phyloP scores from a whole-genome alignment of 805 yeast species.

The Kodamaea leandrae region DNA sequence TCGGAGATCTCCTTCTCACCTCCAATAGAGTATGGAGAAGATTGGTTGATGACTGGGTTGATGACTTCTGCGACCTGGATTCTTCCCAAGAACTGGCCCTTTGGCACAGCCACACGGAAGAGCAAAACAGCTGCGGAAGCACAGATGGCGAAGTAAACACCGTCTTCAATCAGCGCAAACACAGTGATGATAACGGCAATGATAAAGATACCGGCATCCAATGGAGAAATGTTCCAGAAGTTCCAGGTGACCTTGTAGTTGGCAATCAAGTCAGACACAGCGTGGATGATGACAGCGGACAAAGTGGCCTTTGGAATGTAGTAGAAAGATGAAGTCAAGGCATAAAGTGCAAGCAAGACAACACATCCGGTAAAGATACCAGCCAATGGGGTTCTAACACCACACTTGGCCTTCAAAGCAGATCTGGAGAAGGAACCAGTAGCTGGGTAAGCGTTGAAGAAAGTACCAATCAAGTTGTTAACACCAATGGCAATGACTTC shows the following conservation, averaged over 20 bases:
- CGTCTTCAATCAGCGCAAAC: constrained; percentile 77
- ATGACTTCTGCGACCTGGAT: constrained; percentile 69
- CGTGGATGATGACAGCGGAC: constrained; percentile 87
- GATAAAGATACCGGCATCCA: constrained; percentile 71
- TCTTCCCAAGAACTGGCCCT: constrained; percentile 79
- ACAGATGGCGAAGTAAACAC: constrained; percentile 86
- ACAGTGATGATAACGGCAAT: constrained; percentile 73
- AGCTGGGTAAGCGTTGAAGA: constrained; percentile 91
- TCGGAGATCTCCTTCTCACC: constrained; percentile 13
- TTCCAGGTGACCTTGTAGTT: constrained; percentile 63
- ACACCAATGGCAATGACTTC: constrained; percentile 93
- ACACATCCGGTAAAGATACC: constrained; percentile 89
- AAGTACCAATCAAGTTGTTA: constrained; percentile 85
- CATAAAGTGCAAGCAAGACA: constrained; percentile 82
- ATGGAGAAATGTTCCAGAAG: constrained; percentile 70
- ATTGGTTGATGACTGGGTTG: constrained; percentile 48
- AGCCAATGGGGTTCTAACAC: constrained; percentile 91
- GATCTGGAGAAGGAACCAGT: constrained; percentile 96
- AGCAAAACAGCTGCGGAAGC: constrained; percentile 76
- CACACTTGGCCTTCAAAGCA: constrained; percentile 91
- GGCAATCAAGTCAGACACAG: constrained; percentile 82
- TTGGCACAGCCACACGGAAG: constrained; percentile 75
- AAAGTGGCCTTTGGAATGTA: constrained; percentile 89
- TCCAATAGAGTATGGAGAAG: constrained; percentile 6
- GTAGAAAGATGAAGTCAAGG: constrained; percentile 78